Evolutionary conservation across 768 basidiomycete species (phyloP).

Genomic region (Omphalotus guepiniiformis): DNA sequence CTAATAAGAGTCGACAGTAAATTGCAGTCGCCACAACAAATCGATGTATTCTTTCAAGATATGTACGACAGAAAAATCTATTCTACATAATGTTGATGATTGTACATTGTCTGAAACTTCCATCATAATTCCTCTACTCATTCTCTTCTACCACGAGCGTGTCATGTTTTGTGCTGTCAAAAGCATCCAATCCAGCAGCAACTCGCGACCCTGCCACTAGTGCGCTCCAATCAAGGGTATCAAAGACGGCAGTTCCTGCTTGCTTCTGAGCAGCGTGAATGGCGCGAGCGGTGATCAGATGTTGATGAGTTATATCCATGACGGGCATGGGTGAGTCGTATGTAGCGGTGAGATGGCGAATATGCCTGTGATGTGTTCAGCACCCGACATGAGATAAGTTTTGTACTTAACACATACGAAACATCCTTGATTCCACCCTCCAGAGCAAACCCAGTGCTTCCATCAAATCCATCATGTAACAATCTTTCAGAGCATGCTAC

Average conservation of each 20-base stretch:
- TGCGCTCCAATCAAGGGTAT: conserved; percentile 78
- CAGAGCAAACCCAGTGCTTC: conserved; percentile 68
- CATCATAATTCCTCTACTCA: conserved; percentile 6
- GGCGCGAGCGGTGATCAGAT: conserved; percentile 75
- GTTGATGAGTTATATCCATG: conserved; percentile 69
- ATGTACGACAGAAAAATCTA: background rate
- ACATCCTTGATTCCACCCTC: conserved; percentile 90
- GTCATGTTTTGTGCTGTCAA: conserved; percentile 28
- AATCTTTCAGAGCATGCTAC: conserved; percentile 64
- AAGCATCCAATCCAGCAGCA: conserved; percentile 59
- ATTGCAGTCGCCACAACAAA: background rate
- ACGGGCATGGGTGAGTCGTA: conserved; percentile 67
- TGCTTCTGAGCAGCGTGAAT: conserved; percentile 48
- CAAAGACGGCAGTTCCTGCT: conserved; percentile 43
- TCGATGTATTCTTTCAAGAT: conserved; percentile 22
- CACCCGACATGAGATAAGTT: background rate
- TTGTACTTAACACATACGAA: conserved; percentile 31
- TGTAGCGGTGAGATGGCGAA: conserved; percentile 64
- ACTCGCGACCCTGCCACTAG: conserved; percentile 75
- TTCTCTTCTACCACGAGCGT: conserved; percentile 10
- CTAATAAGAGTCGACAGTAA: too few species aligned
- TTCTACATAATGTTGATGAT: background rate
- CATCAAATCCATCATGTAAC: conserved; percentile 71
- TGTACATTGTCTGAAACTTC: background rate
- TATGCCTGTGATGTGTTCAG: conserved; percentile 38